phyloP scores from a whole-genome alignment of 257 asterid species.

The Lithospermum erythrorhizon region DNA sequence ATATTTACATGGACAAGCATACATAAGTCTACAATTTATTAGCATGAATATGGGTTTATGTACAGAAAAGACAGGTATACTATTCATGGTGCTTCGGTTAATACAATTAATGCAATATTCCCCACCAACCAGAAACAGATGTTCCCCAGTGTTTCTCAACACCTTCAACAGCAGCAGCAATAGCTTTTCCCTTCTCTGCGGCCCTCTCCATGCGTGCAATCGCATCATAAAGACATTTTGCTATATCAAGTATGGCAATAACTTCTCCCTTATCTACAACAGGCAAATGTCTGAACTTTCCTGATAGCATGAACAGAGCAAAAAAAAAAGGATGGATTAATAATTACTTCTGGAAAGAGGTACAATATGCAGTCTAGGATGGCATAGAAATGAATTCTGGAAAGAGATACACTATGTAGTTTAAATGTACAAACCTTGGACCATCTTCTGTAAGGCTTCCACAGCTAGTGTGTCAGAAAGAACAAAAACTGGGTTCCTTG shows the following conservation, averaged over 20 bases:
- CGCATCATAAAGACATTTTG: slow-evolving; percentile 93
- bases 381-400: neutral
- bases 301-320: slow-evolving; percentile 27
- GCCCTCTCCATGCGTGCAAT: slow-evolving; percentile 97
- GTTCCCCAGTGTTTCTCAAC: slow-evolving; percentile 98
- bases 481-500: slow-evolving; percentile 89
- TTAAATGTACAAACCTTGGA: slow-evolving; percentile 48
- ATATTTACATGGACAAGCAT: neutral
- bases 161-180: slow-evolving; percentile 97
- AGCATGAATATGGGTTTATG: no score
- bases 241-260: slow-evolving; percentile 87
- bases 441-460: slow-evolving; percentile 99
- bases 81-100: neutral
- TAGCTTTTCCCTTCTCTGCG: slow-evolving; percentile 98
- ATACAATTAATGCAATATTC: slow-evolving; percentile 1
- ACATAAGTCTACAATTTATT: neutral
- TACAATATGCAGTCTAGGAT: neutral
- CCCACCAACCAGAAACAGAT: slow-evolving; percentile 64
- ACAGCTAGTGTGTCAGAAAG: slow-evolving; percentile 97
- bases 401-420: neutral
- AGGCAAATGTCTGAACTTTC: slow-evolving; percentile 91
- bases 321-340: neutral
- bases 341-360: neutral
- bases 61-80: neutral
- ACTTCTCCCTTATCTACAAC: slow-evolving; percentile 97